Evolutionary conservation across 192 early-diverging fungal species (phyloP).

Genomic region (Umbelopsis sp.): DNA sequence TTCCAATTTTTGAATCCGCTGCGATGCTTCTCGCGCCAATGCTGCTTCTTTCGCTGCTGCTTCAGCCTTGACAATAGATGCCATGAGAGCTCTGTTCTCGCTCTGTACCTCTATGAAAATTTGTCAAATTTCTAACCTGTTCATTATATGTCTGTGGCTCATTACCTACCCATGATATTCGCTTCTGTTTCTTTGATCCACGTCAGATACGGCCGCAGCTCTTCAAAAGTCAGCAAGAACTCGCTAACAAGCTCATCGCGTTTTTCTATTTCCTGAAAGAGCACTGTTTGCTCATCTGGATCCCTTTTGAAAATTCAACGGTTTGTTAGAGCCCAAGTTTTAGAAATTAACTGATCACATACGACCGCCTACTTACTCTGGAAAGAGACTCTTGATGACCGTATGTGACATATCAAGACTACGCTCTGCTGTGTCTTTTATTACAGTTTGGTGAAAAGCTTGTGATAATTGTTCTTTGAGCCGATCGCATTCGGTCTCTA

Average conservation of each 20-base stretch:
- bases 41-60: not conserved
- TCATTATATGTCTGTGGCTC: not conserved
- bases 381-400: conserved; percentile 10
- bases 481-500: not conserved
- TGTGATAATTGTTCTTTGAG: not conserved
- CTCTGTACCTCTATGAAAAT: conserved; percentile 20
- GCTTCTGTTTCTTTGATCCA: conserved; percentile 9
- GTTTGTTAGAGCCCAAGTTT: not conserved
- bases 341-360: too few species aligned
- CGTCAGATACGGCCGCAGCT: conserved; percentile 12
- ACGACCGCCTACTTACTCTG: not conserved
- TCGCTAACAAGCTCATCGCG: conserved; percentile 26
- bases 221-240: conserved; percentile 17
- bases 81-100: conserved; percentile 32
- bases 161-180: conserved; percentile 3
- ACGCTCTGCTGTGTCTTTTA: not conserved
- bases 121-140: not conserved
- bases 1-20: conserved; percentile 3
- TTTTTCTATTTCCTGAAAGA: conserved; percentile 15
- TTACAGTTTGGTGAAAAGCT: not conserved
- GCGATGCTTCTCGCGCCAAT: conserved; percentile 13
- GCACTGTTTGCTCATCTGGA: not conserved
- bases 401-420: not conserved
- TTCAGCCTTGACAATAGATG: conserved; percentile 15
- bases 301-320: not conserved